These are phyloP conservation scores for Draba incana DNA, from an alignment of 345 rosid species.

Conservation along the genomic window DNA sequence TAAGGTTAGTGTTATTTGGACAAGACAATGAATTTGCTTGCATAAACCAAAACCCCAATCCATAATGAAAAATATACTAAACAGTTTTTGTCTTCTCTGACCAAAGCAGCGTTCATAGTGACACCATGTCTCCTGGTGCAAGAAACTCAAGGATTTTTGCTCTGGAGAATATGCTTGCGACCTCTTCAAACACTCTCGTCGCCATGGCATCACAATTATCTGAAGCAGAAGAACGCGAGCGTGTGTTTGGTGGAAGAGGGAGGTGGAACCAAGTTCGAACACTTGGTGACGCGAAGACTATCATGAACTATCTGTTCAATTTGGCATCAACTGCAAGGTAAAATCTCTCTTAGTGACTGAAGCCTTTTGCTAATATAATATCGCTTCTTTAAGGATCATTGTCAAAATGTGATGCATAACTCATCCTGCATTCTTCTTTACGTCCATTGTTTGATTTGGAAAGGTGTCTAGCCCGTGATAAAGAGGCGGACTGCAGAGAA, in stretches of 20 bases:
- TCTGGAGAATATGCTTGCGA: constrained; percentile 91
- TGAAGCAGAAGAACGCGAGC: constrained; percentile 97
- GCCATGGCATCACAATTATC: constrained; percentile 98
- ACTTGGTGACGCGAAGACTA: constrained; percentile 81
- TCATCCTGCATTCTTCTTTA: constrained; percentile 19
- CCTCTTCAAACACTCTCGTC: constrained; percentile 84
- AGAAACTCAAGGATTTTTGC: constrained; percentile 93
- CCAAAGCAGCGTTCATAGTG: constrained; percentile 55
- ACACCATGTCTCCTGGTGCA: constrained; percentile 93
- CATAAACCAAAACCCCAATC: not conserved
- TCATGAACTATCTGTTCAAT: constrained; percentile 83
- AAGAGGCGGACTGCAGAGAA: constrained; percentile 81
- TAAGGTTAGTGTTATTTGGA: constrained; percentile 53
- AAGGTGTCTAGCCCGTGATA: constrained; percentile 83
- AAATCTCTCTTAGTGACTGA: constrained; percentile 16
- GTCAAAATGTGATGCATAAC: constrained; percentile 17
- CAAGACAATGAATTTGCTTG: not conserved
- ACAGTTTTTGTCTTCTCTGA: constrained; percentile 27
- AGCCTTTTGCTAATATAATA: constrained; percentile 7
- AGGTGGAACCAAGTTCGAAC: constrained; percentile 98
- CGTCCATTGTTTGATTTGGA: constrained; percentile 28
- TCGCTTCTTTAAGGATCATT: constrained; percentile 3
- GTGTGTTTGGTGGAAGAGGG: constrained; percentile 84
- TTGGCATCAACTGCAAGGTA: constrained; percentile 91
- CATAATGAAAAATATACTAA: constrained; percentile 11